Conservation (phyloP, 1,284 basidiomycete species). For the Austroboletus niveus region DNA sequence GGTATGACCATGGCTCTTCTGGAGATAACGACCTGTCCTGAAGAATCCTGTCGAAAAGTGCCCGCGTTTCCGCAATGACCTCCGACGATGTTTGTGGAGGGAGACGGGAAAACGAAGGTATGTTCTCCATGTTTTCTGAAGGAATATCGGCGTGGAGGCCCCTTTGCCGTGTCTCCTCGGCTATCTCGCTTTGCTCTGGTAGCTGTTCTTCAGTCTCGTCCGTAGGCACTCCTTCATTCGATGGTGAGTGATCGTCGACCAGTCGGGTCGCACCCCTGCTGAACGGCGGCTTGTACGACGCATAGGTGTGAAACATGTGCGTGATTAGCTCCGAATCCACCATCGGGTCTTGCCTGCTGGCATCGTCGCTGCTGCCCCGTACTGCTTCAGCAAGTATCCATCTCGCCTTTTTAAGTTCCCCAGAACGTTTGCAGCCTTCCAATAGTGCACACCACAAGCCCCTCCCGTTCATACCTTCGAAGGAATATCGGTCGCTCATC, state of each 20-base stretch:
- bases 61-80: slow-evolving; percentile 68
- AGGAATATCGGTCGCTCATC: slow-evolving; percentile 59
- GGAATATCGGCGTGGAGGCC: not conserved
- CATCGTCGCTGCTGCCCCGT: slow-evolving; percentile 27
- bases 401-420: slow-evolving; percentile 79
- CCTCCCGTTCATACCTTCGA: slow-evolving; percentile 23
- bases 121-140: not conserved
- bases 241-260: slow-evolving; percentile 21
- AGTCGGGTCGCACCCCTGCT: slow-evolving; percentile 45
- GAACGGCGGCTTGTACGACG: slow-evolving; percentile 75
- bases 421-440: slow-evolving; percentile 84
- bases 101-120: slow-evolving; percentile 50
- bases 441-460: slow-evolving; percentile 80
- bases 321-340: slow-evolving; percentile 76
- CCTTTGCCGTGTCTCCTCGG: not conserved
- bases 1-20: not conserved
- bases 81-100: slow-evolving; percentile 78
- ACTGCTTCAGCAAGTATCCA: slow-evolving; percentile 94
- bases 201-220: not conserved
- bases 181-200: not conserved
- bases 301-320: slow-evolving; percentile 88
- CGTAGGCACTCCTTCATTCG: slow-evolving; percentile 10
- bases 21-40: slow-evolving; percentile 39
- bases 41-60: slow-evolving; percentile 70
- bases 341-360: slow-evolving; percentile 29